phyloP scores from a whole-genome alignment of 2,329 filamentous ascomycete species.

The Fusarium camptoceras region DNA sequence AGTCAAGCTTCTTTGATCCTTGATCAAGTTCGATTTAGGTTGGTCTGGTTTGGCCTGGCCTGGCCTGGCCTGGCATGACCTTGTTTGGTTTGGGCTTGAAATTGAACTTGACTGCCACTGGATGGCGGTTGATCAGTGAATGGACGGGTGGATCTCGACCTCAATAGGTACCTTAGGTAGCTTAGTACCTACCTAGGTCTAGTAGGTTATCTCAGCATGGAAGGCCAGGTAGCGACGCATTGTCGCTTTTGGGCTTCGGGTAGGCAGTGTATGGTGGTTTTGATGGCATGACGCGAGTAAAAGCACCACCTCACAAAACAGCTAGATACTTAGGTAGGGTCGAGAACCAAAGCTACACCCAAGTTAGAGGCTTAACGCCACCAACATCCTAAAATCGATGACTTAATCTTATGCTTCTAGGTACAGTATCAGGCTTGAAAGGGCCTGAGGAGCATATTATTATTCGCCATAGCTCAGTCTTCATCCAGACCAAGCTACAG shows the following conservation, averaged over 20 bases:
- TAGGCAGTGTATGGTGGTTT: slow-evolving; percentile 7
- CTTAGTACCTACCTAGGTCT: too few species aligned
- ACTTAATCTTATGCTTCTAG: slow-evolving; percentile 11
- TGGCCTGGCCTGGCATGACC: slow-evolving; percentile 23
- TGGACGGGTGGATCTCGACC: slow-evolving; percentile 30
- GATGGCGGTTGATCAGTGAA: not conserved
- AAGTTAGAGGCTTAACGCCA: slow-evolving; percentile 12
- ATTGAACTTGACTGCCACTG: slow-evolving; percentile 9
- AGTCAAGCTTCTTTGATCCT: slow-evolving; percentile 36
- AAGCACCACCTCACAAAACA: not conserved
- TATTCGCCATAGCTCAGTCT: not conserved
- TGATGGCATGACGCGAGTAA: not conserved
- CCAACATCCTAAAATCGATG: slow-evolving; percentile 24
- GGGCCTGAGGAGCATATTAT: not conserved
- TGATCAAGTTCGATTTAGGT: slow-evolving; percentile 39
- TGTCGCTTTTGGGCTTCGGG: not conserved
- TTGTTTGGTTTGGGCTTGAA: not conserved
- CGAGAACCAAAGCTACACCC: not conserved
- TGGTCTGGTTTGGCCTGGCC: slow-evolving; percentile 25
- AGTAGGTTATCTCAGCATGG: not conserved
- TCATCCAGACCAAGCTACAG: not conserved
- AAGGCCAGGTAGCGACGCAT: not conserved
- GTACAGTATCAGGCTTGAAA: not conserved
- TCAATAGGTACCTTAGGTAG: too few species aligned
- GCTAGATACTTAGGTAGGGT: not conserved